A percentile compares a stretch with the other conserved stretches of the same genome.
These are phyloP conservation scores for Hibiscus syriacus DNA, from an alignment of 345 rosid species.

Conservation along the genomic window DNA sequence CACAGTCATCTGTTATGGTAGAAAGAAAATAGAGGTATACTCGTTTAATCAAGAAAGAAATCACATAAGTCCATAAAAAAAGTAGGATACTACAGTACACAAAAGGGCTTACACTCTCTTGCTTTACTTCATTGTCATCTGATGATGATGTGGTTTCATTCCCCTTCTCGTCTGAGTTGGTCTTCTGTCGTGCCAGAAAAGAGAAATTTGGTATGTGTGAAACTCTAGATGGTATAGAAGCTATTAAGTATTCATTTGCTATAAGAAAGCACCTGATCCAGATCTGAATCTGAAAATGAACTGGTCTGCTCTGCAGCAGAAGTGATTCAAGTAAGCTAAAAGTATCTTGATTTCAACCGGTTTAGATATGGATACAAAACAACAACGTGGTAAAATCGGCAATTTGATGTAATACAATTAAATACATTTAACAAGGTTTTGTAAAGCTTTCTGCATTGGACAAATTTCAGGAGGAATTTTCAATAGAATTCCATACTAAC, in stretches of 20 bases:
- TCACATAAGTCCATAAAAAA: neutral
- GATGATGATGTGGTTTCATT: constrained; percentile 23
- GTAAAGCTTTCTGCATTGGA: neutral
- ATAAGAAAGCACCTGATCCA: constrained; percentile 42
- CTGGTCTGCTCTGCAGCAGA: constrained; percentile 43
- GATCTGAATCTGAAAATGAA: constrained; percentile 38
- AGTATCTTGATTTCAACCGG: no score
- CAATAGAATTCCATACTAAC: constrained; percentile 20
- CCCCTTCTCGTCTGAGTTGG: constrained; percentile 20
- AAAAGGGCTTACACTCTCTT: no score
- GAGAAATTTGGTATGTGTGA: constrained; percentile 7
- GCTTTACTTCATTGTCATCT: constrained; percentile 29
- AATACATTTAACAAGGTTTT: neutral
- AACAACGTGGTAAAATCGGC: neutral
- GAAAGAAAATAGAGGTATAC: constrained; percentile 3
- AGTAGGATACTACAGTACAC: neutral
- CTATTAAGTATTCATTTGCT: neutral
- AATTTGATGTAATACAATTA: neutral
- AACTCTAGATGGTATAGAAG: constrained; percentile 12
- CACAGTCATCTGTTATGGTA: constrained; percentile 54
- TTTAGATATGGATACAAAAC: neutral
- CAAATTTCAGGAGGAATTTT: neutral
- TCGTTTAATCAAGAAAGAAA: neutral
- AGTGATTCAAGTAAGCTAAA: no score
- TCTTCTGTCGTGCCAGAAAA: constrained; percentile 20